Evolutionary conservation across 2,329 filamentous ascomycete genomes (phyloP).

Genomic region (Chaetomium strumarium): DNA sequence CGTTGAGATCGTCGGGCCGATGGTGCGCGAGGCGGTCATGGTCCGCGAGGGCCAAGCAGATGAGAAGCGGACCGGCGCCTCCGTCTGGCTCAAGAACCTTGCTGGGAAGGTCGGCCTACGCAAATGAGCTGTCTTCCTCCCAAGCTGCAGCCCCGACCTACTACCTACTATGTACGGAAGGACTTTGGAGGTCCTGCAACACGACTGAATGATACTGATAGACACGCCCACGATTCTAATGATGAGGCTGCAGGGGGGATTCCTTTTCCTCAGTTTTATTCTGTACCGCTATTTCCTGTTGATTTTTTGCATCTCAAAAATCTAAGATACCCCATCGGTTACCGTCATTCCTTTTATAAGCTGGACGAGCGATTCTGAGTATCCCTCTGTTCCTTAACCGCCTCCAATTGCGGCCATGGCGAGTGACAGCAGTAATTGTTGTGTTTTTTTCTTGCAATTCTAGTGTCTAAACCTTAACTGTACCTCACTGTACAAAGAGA

Average conservation of each 20-base stretch:
- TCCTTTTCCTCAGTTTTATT: neutral
- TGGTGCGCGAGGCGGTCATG: conserved; percentile 61
- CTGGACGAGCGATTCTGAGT: neutral
- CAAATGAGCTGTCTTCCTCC: conserved; percentile 18
- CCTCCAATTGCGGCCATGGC: neutral
- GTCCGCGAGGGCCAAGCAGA: conserved; percentile 34
- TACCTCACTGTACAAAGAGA: neutral
- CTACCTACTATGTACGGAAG: no score
- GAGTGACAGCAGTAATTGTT: neutral
- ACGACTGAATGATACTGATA: neutral
- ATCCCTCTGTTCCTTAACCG: neutral
- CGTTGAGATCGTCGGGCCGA: conserved; percentile 88
- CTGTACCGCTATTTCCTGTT: neutral
- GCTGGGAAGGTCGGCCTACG: conserved; percentile 39
- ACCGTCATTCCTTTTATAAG: conserved; percentile 9
- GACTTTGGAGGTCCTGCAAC: neutral
- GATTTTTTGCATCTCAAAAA: conserved; percentile 10
- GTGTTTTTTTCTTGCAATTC: neutral
- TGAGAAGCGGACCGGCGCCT: conserved; percentile 39
- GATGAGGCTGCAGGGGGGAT: neutral
- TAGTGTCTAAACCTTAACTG: neutral
- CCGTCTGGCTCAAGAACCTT: conserved; percentile 43
- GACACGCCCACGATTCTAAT: conserved; percentile 6
- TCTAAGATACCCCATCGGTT: conserved; percentile 19
- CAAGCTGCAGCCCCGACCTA: neutral